These are phyloP conservation scores for Botrytis byssoidea DNA, from an alignment of 2,329 filamentous ascomycete species.

Conservation along the genomic window DNA sequence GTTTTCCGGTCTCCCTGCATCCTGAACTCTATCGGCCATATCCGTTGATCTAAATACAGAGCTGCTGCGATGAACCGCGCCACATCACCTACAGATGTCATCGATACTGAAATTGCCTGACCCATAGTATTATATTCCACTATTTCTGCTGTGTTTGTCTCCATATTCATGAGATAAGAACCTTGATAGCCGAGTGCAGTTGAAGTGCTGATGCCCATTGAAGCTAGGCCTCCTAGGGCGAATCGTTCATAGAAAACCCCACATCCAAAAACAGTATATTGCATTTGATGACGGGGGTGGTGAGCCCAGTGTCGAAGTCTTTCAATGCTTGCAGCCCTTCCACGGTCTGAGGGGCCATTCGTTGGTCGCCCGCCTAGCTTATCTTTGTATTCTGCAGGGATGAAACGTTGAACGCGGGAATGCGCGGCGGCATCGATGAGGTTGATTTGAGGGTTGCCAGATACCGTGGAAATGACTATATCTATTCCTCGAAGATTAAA, in stretches of 20 bases:
- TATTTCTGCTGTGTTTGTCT: constrained; percentile 56
- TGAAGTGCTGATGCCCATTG: constrained; percentile 57
- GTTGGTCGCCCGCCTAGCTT: constrained; percentile 52
- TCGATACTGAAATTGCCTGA: constrained; percentile 54
- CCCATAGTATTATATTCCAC: constrained; percentile 54
- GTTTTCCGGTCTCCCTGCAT: constrained; percentile 67
- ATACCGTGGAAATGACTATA: constrained; percentile 72
- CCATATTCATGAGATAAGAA: constrained; percentile 65
- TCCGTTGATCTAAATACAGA: constrained; percentile 56
- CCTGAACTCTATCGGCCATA: constrained; percentile 67
- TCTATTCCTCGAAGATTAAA: constrained; percentile 71
- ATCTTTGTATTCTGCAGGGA: constrained; percentile 75
- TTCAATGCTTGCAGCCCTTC: constrained; percentile 55
- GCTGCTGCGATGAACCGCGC: constrained; percentile 70
- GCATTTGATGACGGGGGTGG: constrained; percentile 52
- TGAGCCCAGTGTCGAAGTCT: constrained; percentile 55
- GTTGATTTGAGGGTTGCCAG: constrained; percentile 62
- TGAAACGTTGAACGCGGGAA: constrained; percentile 65
- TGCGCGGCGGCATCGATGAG: constrained; percentile 70
- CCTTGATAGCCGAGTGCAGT: constrained; percentile 55
- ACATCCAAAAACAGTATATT: constrained; percentile 69
- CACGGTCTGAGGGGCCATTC: constrained; percentile 61
- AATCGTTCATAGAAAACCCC: constrained; percentile 77
- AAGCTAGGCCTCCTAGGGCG: constrained; percentile 62
- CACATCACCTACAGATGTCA: constrained; percentile 70